phyloP scores from a whole-genome alignment of 2,329 filamentous ascomycete genomes.

The Aschersonia sp. region DNA sequence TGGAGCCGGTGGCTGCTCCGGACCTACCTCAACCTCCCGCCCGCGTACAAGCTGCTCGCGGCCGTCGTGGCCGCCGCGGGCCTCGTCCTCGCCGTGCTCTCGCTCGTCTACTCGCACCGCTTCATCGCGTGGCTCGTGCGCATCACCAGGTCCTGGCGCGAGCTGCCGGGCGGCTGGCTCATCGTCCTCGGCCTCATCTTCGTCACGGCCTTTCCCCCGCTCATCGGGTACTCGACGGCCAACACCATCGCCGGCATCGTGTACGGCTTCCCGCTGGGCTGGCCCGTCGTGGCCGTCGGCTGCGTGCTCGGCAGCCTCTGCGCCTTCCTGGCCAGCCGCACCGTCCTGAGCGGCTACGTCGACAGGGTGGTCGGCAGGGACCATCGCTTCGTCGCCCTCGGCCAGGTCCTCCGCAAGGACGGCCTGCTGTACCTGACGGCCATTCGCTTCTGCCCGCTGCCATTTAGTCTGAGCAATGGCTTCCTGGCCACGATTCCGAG shows the following conservation, averaged over 20 bases:
- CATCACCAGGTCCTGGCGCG: constrained; percentile 62
- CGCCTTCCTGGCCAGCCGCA: constrained; percentile 69
- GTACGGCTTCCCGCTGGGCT: constrained; percentile 48
- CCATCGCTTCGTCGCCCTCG: constrained; percentile 74
- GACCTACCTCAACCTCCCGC: constrained; percentile 40
- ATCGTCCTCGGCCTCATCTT: constrained; percentile 67
- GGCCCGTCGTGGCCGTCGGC: constrained; percentile 68
- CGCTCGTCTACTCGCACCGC: constrained; percentile 62
- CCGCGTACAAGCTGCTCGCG: constrained; percentile 47
- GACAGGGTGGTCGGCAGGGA: constrained; percentile 68
- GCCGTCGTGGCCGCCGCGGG: constrained; percentile 32
- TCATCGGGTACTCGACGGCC: constrained; percentile 76
- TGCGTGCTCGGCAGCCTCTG: constrained; percentile 65
- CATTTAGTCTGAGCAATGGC: constrained; percentile 86
- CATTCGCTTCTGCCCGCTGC: constrained; percentile 83
- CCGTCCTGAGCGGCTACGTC: constrained; percentile 65
- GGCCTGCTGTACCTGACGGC: constrained; percentile 79
- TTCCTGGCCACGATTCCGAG: constrained; percentile 89
- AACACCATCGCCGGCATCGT: constrained; percentile 39
- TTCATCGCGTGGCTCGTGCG: constrained; percentile 68
- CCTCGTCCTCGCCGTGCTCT: constrained; percentile 47
- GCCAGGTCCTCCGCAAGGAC: constrained; percentile 78
- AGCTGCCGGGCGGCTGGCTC: constrained; percentile 54
- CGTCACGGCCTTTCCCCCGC: constrained; percentile 66
- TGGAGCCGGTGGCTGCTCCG: constrained; percentile 26